Percentiles rank a stretch among this genome's conserved stretches.
Conservation (phyloP, 805 yeast genomes). For the Wickerhamomyces bovis region DNA sequence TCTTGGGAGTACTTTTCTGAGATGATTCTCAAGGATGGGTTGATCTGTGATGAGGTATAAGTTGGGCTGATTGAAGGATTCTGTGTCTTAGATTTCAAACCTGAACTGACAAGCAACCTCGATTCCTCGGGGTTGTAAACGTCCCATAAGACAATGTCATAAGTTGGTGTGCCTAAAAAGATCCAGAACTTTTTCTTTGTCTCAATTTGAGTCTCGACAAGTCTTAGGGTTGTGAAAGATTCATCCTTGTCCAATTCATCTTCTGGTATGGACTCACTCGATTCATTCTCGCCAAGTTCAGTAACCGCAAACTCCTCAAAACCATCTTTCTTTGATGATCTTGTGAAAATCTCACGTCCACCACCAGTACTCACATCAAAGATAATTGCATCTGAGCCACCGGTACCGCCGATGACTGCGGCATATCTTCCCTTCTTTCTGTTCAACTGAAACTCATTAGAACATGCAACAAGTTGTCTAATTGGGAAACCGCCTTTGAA, state of each 20-base stretch:
- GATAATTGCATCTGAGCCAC: constrained; percentile 51
- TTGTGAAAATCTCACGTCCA: constrained; percentile 41
- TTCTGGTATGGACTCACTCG: background rate
- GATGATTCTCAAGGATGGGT: constrained; percentile 34
- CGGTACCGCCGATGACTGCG: constrained; percentile 63
- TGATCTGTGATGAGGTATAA: constrained; percentile 27
- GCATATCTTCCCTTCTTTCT: constrained; percentile 37
- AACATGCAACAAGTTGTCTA: constrained; percentile 37
- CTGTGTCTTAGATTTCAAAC: constrained; percentile 14
- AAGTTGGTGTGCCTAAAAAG: constrained; percentile 11
- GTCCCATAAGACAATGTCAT: constrained; percentile 33
- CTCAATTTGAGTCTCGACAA: constrained; percentile 16
- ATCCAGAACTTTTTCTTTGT: constrained; percentile 16
- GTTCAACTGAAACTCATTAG: constrained; percentile 30
- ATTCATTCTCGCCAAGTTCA: constrained; percentile 11
- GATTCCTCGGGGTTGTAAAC: constrained; percentile 27
- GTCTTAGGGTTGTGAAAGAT: constrained; percentile 15
- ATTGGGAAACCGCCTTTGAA: constrained; percentile 48
- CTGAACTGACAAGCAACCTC: constrained; percentile 21
- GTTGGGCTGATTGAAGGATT: constrained; percentile 8
- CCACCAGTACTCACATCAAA: constrained; percentile 70
- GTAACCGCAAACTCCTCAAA: constrained; percentile 15
- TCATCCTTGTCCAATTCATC: background rate
- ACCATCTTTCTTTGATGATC: constrained; percentile 7
- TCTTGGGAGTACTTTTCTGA: constrained; percentile 29